Evolutionary conservation across 192 early-diverging fungal species (phyloP), one percentile per base, ranked within the genome.

Genomic region (Backusella tuberculispora): DNA sequence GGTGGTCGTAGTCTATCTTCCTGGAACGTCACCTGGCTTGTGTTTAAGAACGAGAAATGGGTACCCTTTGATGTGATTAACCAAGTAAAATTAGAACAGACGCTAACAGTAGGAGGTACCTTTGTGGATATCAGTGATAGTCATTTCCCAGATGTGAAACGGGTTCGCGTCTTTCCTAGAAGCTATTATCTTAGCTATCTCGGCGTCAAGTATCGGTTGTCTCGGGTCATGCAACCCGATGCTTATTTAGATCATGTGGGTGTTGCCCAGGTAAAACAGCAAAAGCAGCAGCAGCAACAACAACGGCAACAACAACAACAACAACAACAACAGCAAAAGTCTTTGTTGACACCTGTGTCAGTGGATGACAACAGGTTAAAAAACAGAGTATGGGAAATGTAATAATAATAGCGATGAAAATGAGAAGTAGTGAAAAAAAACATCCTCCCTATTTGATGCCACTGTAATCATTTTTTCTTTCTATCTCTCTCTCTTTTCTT

Each of bases 111-210:
- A 13, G 71, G 72, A 21, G 79, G 79, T n/a, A 80, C 75, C 0
- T 80, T 80, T 80, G 75, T 80, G 19, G 79, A 80, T 13, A 76
- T 80, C 50, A 69, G 41, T 17, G 79, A 80, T 65, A 76, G 71
- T 21, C 74, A 76, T 46, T 80, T 80, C 41, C 74, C 79, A 12
- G 53, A 63, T 15, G 75, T 80, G 24, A 80, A 80, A 21, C 64
- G 79, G 9, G 79, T 80, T 14, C 71, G 79, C 21, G 79, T 76
- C 29, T 80, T 80, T 45, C 79, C 79, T 24, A 69, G 71, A 73
- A 73, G 42, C n/a, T 76, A 71, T 44, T 80, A 80, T 21, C 46
- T 80, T 13, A 80, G 79, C 29, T 80, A 80, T 74, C 66, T 80
- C 19, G 79, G 79, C 24, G 75, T 80, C 44, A 80, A 80, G 63